These are phyloP conservation scores for Serpula lacrymans DNA, from an alignment of 768 basidiomycete species.

Conservation along the genomic window DNA sequence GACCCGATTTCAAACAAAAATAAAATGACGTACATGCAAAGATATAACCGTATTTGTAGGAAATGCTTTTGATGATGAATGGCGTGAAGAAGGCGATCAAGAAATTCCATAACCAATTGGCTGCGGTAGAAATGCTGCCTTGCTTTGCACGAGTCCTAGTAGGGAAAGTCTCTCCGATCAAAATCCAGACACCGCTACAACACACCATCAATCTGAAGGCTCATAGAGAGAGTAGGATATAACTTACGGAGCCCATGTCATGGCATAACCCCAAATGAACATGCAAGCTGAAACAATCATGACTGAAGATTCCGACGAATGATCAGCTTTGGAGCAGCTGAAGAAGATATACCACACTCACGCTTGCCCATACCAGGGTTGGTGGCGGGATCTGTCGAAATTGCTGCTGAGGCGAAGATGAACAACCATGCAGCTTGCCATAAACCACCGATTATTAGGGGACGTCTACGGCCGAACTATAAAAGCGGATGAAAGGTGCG, in stretches of 20 bases:
- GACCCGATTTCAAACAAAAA: neutral
- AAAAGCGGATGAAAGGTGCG: neutral
- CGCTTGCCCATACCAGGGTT: conserved; percentile 52
- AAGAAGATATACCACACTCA: conserved; percentile 20
- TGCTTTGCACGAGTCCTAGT: conserved; percentile 71
- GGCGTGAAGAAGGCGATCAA: conserved; percentile 78
- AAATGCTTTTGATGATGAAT: conserved; percentile 56
- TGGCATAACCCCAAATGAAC: conserved; percentile 70
- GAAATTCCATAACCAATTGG: conserved; percentile 73
- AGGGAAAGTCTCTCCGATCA: conserved; percentile 75
- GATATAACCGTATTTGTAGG: conserved; percentile 64
- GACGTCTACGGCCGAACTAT: conserved; percentile 60
- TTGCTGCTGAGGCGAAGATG: conserved; percentile 71
- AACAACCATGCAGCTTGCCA: conserved; percentile 74
- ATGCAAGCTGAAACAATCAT: conserved; percentile 68
- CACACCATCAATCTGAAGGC: neutral
- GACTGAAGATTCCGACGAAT: conserved; percentile 27
- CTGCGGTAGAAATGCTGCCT: conserved; percentile 59
- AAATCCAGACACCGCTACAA: conserved; percentile 64
- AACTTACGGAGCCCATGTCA: conserved; percentile 61
- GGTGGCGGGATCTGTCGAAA: conserved; percentile 49
- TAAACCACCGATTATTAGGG: conserved; percentile 64
- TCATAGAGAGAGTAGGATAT: neutral
- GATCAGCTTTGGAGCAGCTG: neutral
- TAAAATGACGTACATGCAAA: conserved; percentile 48